phyloP scores from a whole-genome alignment of 164 flowering plant genomes.

The Magnolia changhungtana region DNA sequence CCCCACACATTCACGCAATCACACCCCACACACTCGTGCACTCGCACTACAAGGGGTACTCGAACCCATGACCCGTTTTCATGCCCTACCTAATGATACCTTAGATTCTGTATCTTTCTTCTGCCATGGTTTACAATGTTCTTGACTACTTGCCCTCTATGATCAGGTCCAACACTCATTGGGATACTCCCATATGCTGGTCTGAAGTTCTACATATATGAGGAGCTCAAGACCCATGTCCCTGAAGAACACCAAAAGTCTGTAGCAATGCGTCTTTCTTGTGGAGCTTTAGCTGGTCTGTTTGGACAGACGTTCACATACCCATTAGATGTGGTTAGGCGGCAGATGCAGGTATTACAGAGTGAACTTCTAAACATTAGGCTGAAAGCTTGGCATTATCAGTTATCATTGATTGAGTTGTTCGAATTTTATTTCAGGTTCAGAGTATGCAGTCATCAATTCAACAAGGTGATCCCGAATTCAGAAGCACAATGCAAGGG shows the following conservation, averaged over 20 bases:
- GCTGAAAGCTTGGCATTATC: background rate
- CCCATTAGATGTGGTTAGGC: constrained; percentile 91
- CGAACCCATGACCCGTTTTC: background rate
- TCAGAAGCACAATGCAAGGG: constrained; percentile 65
- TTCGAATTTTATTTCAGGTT: constrained; percentile 42
- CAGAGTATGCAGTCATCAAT: constrained; percentile 50
- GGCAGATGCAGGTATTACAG: constrained; percentile 90
- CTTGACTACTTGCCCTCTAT: background rate
- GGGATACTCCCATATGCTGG: constrained; percentile 98
- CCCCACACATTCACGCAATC: too few species aligned
- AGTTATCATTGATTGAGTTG: background rate
- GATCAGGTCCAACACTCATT: constrained; percentile 82
- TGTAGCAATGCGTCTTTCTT: constrained; percentile 70
- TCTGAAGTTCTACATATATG: constrained; percentile 84
- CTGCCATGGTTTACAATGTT: background rate
- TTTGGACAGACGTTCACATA: constrained; percentile 93
- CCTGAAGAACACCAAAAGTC: constrained; percentile 92
- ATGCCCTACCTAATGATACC: background rate
- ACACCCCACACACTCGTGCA: too few species aligned
- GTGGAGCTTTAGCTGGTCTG: constrained; percentile 96
- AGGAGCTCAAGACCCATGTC: constrained; percentile 78
- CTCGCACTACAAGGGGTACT: too few species aligned
- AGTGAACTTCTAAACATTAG: background rate
- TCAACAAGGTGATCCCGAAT: constrained; percentile 33
- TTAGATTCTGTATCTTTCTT: background rate